Percentiles rank a stretch among this genome's conserved stretches.
phyloP scores from a whole-genome alignment of 352 stramenopile genomes.

The Globisporangium cystogenes region DNA sequence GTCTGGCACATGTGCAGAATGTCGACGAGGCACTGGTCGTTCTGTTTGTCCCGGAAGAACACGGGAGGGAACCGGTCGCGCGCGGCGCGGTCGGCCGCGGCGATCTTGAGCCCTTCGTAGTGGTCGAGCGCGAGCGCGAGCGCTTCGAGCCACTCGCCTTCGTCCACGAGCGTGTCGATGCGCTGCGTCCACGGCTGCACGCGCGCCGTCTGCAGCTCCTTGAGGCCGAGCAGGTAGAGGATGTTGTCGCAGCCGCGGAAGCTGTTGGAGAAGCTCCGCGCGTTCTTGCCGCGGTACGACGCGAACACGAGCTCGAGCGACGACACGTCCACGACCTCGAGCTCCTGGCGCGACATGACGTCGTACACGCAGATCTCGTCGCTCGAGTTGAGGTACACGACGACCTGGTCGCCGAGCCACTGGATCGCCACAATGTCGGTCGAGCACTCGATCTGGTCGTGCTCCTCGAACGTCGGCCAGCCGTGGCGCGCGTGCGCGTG shows the following conservation, averaged over 20 bases:
- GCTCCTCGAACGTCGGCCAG: slow-evolving; percentile 93
- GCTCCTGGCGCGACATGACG: slow-evolving; percentile 93
- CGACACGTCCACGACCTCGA: slow-evolving; percentile 94
- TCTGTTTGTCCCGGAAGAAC: slow-evolving; percentile 86
- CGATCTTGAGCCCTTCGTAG: slow-evolving; percentile 90
- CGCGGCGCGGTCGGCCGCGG: slow-evolving; percentile 69
- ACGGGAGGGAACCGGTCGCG: slow-evolving; percentile 82
- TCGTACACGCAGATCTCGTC: slow-evolving; percentile 97
- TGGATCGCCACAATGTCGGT: slow-evolving; percentile 92
- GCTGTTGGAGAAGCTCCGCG: slow-evolving; percentile 77
- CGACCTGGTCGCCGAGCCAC: slow-evolving; percentile 94
- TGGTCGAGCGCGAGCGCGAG: slow-evolving; percentile 95
- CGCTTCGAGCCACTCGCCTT: slow-evolving; percentile 96
- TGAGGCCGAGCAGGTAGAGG: slow-evolving; percentile 90
- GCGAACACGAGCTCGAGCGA: slow-evolving; percentile 92
- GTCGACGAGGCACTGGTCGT: slow-evolving; percentile 87
- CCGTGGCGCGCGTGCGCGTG: slow-evolving; percentile 80
- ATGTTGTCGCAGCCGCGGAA: slow-evolving; percentile 93
- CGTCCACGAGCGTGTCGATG: slow-evolving; percentile 93
- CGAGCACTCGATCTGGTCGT: slow-evolving; percentile 88
- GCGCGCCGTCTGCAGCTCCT: slow-evolving; percentile 89
- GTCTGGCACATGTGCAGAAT: slow-evolving; percentile 89
- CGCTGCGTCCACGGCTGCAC: slow-evolving; percentile 91
- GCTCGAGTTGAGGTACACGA: slow-evolving; percentile 93
- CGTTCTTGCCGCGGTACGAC: slow-evolving; percentile 85